These are phyloP conservation scores for Aspergillus sp. DNA, from an alignment of 2,329 filamentous ascomycete genomes.

Conservation along the genomic window DNA sequence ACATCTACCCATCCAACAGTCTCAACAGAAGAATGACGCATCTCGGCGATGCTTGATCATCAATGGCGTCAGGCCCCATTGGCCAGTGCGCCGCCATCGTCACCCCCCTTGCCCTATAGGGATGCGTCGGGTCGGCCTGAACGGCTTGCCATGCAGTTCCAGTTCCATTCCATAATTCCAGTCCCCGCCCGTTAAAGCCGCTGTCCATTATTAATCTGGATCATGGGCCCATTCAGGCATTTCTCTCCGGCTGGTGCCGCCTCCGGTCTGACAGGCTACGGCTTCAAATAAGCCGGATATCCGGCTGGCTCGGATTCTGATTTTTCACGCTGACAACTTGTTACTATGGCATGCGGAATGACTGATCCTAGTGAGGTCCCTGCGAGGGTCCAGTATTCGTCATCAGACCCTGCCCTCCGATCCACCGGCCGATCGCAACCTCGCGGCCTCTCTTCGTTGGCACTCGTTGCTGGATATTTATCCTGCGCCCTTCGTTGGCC, in stretches of 20 bases:
- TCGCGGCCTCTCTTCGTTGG: background rate
- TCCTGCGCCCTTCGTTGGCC: background rate
- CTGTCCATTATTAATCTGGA: background rate
- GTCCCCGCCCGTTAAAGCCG: no score
- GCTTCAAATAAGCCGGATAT: background rate
- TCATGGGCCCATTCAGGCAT: background rate
- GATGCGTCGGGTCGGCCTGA: conserved; percentile 9
- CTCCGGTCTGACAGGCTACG: background rate
- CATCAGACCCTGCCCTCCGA: background rate
- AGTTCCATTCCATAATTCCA: background rate
- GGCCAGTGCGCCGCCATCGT: background rate
- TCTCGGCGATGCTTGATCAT: conserved; percentile 15
- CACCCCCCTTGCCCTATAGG: conserved; percentile 15
- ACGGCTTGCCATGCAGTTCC: background rate
- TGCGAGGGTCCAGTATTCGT: background rate
- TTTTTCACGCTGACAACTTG: no score
- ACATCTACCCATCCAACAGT: no score
- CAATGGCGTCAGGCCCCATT: background rate
- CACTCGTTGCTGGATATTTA: background rate
- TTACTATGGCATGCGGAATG: no score
- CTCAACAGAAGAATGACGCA: no score
- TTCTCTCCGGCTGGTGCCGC: background rate
- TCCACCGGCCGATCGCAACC: background rate
- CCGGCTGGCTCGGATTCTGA: background rate
- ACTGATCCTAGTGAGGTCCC: no score